Conservation (phyloP, 2,329 filamentous ascomycete species). For the Whalleya microplaca region DNA sequence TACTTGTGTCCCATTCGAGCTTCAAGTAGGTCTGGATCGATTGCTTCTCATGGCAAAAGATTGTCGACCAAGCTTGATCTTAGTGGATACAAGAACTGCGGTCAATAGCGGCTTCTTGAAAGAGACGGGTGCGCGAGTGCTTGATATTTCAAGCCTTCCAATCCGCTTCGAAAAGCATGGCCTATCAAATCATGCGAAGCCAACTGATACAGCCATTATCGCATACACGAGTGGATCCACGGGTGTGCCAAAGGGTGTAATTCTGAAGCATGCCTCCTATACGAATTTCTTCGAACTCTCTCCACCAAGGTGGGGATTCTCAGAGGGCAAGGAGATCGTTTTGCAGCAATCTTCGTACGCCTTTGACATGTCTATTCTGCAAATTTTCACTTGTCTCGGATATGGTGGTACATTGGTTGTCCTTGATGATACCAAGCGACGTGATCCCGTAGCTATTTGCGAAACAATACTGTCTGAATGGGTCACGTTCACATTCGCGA, state of each 20-base stretch:
- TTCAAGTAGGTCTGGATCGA: constrained; percentile 26
- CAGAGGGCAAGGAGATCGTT: constrained; percentile 22
- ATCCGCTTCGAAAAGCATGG: too few species aligned
- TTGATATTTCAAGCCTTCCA: not conserved
- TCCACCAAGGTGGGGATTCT: not conserved
- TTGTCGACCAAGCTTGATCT: constrained; percentile 35
- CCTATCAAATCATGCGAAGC: not conserved
- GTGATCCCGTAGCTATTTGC: too few species aligned
- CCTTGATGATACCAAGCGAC: too few species aligned
- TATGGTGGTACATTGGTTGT: constrained; percentile 20
- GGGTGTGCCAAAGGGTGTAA: constrained; percentile 41
- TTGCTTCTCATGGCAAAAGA: constrained; percentile 33
- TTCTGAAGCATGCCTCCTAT: constrained; percentile 30
- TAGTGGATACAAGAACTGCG: constrained; percentile 21
- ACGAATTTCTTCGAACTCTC: constrained; percentile 29
- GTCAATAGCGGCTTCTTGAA: too few species aligned
- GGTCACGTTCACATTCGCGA: not conserved
- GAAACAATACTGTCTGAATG: not conserved
- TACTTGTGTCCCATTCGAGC: constrained; percentile 40
- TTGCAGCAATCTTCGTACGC: constrained; percentile 41
- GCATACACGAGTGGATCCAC: constrained; percentile 31
- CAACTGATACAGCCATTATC: constrained; percentile 9
- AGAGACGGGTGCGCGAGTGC: not conserved
- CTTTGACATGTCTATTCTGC: constrained; percentile 30
- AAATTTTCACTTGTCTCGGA: constrained; percentile 30